A percentile compares a stretch with the other conserved stretches of the same genome.
Conservation (phyloP, 192 early-diverging fungal species). For the Coemansia umbellata region DNA sequence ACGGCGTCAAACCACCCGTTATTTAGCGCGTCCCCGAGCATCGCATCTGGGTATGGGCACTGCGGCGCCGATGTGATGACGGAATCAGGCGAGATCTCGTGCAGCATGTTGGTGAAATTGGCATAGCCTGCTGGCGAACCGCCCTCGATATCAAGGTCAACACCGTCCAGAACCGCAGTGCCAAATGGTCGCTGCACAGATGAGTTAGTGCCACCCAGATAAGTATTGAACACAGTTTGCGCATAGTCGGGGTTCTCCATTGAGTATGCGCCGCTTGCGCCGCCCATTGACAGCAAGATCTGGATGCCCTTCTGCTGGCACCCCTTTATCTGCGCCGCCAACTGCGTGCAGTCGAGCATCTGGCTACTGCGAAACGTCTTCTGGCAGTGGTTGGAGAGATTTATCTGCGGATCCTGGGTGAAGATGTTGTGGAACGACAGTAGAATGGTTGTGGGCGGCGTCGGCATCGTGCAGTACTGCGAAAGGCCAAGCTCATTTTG, state of each 20-base stretch:
- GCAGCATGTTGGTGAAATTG: slow-evolving; percentile 49
- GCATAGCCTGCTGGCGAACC: slow-evolving; percentile 50
- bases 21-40: slow-evolving; percentile 55
- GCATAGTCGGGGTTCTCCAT: slow-evolving; percentile 54
- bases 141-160: slow-evolving; percentile 61
- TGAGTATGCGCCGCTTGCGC: slow-evolving; percentile 57
- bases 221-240: slow-evolving; percentile 56
- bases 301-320: slow-evolving; percentile 64
- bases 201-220: slow-evolving; percentile 54
- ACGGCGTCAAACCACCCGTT: slow-evolving; percentile 62
- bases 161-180: slow-evolving; percentile 57
- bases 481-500: slow-evolving; percentile 30
- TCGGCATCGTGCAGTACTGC: slow-evolving; percentile 46
- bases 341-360: slow-evolving; percentile 54
- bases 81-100: slow-evolving; percentile 46
- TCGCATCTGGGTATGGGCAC: slow-evolving; percentile 59
- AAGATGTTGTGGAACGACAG: slow-evolving; percentile 58
- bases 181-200: slow-evolving; percentile 53
- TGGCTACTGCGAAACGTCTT: slow-evolving; percentile 51
- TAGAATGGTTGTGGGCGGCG: slow-evolving; percentile 43
- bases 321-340: slow-evolving; percentile 58
- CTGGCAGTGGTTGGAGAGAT: slow-evolving; percentile 56
- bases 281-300: slow-evolving; percentile 62
- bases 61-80: slow-evolving; percentile 59
- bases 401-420: slow-evolving; percentile 54